Percentiles rank a stretch among this genome's conserved stretches.
These are phyloP conservation scores for Abrus pulchellus DNA, from an alignment of 306 rosid genomes.

Conservation along the genomic window DNA sequence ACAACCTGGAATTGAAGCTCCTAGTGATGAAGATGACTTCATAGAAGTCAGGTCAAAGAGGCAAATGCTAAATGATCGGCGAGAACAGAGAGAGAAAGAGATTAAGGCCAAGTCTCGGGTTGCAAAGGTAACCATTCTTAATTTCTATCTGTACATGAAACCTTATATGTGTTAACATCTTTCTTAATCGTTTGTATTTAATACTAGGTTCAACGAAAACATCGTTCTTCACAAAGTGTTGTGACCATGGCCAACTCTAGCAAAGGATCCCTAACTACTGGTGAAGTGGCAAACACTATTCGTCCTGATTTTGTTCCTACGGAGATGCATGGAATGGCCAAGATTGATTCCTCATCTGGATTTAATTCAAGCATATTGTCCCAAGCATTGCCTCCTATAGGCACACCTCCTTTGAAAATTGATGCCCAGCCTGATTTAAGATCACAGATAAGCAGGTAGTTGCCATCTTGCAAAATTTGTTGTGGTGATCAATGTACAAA, in stretches of 20 bases:
- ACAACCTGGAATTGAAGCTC: slow-evolving; percentile 99
- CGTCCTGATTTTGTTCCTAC: slow-evolving; percentile 61
- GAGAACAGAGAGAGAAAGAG: slow-evolving; percentile 93
- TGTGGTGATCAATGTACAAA: background rate
- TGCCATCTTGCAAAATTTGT: slow-evolving; percentile 30
- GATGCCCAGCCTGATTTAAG: slow-evolving; percentile 72
- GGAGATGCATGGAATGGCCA: slow-evolving; percentile 60
- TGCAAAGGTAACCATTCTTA: slow-evolving; percentile 63
- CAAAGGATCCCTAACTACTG: slow-evolving; percentile 58
- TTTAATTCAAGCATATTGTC: slow-evolving; percentile 63
- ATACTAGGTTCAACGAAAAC: slow-evolving; percentile 68
- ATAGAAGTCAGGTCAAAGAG: slow-evolving; percentile 97
- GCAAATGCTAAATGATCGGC: slow-evolving; percentile 95
- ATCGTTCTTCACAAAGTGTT: slow-evolving; percentile 60
- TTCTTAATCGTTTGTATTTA: slow-evolving; percentile 35
- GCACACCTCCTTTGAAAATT: slow-evolving; percentile 86
- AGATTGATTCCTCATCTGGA: slow-evolving; percentile 70
- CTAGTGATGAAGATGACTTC: slow-evolving; percentile 97
- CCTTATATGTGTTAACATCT: slow-evolving; percentile 27
- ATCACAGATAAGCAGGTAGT: slow-evolving; percentile 75
- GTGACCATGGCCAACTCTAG: slow-evolving; percentile 53
- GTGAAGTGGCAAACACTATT: slow-evolving; percentile 58
- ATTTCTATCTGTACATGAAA: slow-evolving; percentile 21
- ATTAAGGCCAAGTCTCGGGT: slow-evolving; percentile 83
- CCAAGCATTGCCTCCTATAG: slow-evolving; percentile 89